Evolutionary conservation across 1,139 yeast genomes (phyloP), one percentile per base, ranked within the genome.

Genomic region (Dujonia santamariae): DNA sequence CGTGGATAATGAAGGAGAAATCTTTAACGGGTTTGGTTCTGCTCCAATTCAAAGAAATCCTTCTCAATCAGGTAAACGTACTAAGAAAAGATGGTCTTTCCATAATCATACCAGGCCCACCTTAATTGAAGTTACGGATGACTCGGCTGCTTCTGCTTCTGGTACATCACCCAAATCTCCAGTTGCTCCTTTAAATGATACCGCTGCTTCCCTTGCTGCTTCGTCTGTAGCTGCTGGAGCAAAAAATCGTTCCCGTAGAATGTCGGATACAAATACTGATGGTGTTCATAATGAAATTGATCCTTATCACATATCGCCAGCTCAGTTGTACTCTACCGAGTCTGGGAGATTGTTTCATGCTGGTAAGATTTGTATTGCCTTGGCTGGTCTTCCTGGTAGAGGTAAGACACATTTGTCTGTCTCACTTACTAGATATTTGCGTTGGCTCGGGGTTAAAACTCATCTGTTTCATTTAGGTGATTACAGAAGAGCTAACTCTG

Each of bases 381-480:
- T 92, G 46, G 95, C 87, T 5, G 99, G 99, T 0, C 70, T 90
- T 41, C 98, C 99, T 1, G 98, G 97, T 1, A 73, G 98, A 36
- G 97, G 98, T 5, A 92, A 92, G 56, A 92, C 98, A 1, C 92
- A 90, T 54, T 72, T 90, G 39, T 84, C 96, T 6, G 97, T 90
- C 18, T 82, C 96, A 9, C 71, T 92, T 42, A 88, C 97, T 1
- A 73, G 98, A 40, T 92, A 90, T 55, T 69, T 94, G 44, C 72
- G 97, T 47, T 92, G 99, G 92, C 67, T 92, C 27, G 99, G 98
- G 4, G 97, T 92, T 18, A 82, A 86, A 50, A 83, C 97, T 1
- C 90, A 85, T 50, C 80, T 87, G 22, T 92, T 88, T 66, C 98
- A 92, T 59, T 75, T 90, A 41, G 95, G 97, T 15, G 95, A 92